Evolutionary conservation across 2,329 filamentous ascomycete species (phyloP).

Genomic region (Fusarium aywerte): DNA sequence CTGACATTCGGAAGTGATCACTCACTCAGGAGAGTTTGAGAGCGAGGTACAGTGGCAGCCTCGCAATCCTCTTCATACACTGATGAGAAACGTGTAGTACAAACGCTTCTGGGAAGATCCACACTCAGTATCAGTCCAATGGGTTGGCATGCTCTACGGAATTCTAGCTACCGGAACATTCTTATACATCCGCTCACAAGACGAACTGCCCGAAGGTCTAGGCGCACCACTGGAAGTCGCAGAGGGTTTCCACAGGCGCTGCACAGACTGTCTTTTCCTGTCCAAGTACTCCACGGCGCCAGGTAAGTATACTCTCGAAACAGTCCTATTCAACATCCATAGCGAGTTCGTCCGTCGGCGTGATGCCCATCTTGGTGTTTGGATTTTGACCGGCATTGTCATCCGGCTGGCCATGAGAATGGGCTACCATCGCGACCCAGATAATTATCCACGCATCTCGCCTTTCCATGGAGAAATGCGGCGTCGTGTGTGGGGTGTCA

Average conservation of each 20-base stretch:
- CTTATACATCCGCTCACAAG: slow-evolving; percentile 22
- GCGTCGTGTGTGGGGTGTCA: slow-evolving; percentile 26
- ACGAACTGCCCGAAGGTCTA: slow-evolving; percentile 19
- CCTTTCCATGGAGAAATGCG: slow-evolving; percentile 38
- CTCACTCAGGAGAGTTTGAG: slow-evolving; percentile 33
- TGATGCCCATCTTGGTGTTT: slow-evolving; percentile 30
- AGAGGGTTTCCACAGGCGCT: slow-evolving; percentile 26
- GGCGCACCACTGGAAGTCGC: slow-evolving; percentile 12
- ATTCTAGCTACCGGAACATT: slow-evolving; percentile 29
- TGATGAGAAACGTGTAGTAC: neutral
- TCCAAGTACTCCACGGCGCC: slow-evolving; percentile 33
- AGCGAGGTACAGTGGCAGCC: slow-evolving; percentile 5
- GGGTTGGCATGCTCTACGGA: slow-evolving; percentile 33
- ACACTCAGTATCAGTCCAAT: slow-evolving; percentile 2
- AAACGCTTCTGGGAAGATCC: slow-evolving; percentile 32
- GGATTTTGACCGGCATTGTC: slow-evolving; percentile 24
- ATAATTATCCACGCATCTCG: slow-evolving; percentile 11
- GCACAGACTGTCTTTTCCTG: slow-evolving; percentile 29
- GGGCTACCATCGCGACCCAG: slow-evolving; percentile 38
- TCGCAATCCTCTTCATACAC: rapidly evolving
- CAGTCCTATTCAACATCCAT: slow-evolving; percentile 29
- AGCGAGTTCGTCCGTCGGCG: slow-evolving; percentile 27
- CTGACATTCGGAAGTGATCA: slow-evolving; percentile 20
- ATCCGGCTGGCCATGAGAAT: slow-evolving; percentile 36
- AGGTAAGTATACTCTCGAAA: slow-evolving; percentile 19